These are phyloP conservation scores for Pestalotiopsis sp. DNA, from an alignment of 2,329 filamentous ascomycete genomes.

Conservation along the genomic window DNA sequence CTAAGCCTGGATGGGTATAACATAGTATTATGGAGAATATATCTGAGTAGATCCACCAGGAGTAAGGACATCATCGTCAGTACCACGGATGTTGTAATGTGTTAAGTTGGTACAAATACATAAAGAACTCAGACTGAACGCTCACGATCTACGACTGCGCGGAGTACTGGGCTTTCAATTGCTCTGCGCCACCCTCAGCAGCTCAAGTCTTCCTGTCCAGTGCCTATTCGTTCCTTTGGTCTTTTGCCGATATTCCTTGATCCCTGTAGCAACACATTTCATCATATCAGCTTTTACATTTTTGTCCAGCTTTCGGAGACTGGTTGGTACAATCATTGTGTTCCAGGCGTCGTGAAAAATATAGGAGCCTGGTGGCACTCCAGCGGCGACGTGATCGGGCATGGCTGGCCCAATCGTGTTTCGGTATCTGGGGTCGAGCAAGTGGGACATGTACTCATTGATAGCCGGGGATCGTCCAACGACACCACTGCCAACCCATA, in stretches of 20 bases:
- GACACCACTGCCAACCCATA: slow-evolving; percentile 52
- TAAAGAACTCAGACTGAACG: neutral
- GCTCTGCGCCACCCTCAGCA: slow-evolving; percentile 22
- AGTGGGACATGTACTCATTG: slow-evolving; percentile 51
- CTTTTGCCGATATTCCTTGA: slow-evolving; percentile 31
- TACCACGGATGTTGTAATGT: no score
- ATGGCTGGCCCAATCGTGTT: slow-evolving; percentile 46
- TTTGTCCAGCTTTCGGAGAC: slow-evolving; percentile 18
- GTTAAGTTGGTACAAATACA: no score
- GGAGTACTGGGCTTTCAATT: neutral
- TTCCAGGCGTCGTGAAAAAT: slow-evolving; percentile 58
- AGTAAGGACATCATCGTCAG: no score
- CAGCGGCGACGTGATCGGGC: slow-evolving; percentile 52
- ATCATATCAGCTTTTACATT: slow-evolving; percentile 18
- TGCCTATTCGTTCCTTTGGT: slow-evolving; percentile 29
- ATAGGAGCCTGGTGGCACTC: slow-evolving; percentile 47
- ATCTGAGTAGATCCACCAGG: no score
- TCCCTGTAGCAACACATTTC: slow-evolving; percentile 30
- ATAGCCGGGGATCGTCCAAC: slow-evolving; percentile 37
- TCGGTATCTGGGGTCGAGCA: slow-evolving; percentile 39
- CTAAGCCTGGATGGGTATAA: neutral
- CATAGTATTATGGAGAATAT: no score
- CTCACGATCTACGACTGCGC: neutral
- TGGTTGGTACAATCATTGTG: slow-evolving; percentile 44
- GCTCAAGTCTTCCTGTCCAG: slow-evolving; percentile 33